Evolutionary conservation across 192 early-diverging fungal species (phyloP).

Genomic region (Entomortierella parvispora): DNA sequence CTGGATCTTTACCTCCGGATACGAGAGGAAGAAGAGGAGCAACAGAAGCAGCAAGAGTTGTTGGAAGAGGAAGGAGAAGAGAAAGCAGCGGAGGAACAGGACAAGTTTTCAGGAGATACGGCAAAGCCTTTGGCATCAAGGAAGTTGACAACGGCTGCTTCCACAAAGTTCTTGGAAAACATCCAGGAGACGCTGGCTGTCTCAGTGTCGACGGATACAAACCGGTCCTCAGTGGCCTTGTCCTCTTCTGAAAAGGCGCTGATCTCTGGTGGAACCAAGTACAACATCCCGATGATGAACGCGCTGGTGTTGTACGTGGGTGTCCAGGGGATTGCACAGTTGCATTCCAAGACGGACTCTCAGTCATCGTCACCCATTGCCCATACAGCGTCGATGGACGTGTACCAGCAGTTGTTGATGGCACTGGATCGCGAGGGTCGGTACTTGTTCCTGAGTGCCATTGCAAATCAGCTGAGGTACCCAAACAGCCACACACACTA

Average conservation of each 20-base stretch:
- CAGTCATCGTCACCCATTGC: conserved; percentile 56
- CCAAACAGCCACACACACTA: conserved; percentile 97
- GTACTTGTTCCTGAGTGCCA: conserved; percentile 89
- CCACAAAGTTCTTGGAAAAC: conserved; percentile 65
- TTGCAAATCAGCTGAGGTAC: conserved; percentile 96
- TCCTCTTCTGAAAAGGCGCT: conserved; percentile 28
- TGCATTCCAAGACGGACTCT: conserved; percentile 29
- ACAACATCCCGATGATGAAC: conserved; percentile 86
- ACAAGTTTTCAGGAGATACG: no score
- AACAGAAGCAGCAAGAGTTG: no score
- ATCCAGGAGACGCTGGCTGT: conserved; percentile 61
- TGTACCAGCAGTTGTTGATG: conserved; percentile 82
- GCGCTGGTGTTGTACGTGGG: conserved; percentile 90
- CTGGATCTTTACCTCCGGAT: conserved; percentile 79
- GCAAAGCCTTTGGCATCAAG: no score
- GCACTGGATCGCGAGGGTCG: conserved; percentile 85
- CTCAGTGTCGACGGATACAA: no score
- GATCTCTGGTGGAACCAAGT: conserved; percentile 61
- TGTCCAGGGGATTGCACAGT: conserved; percentile 75
- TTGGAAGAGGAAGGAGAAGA: no score
- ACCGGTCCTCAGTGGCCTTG: no score
- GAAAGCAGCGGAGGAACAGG: no score
- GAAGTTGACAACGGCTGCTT: no score
- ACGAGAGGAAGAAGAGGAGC: conserved; percentile 48
- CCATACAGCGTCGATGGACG: conserved; percentile 78